Evolutionary conservation across 176 grass and related monocot genomes (phyloP).

Genomic region (Luzula sylvatica): DNA sequence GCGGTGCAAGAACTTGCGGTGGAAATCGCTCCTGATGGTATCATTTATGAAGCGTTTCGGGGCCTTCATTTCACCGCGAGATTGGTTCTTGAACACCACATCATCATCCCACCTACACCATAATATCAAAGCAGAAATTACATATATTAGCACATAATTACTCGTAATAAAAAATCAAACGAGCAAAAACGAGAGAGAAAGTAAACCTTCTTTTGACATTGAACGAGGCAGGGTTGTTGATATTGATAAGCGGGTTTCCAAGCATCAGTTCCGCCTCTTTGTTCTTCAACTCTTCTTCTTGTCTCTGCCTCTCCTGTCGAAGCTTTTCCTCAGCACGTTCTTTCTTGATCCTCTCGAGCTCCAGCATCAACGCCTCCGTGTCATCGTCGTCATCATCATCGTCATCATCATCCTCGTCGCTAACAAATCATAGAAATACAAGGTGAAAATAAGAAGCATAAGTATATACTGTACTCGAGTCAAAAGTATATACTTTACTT

Average conservation of each 20-base stretch:
- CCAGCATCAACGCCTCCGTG: slow-evolving; percentile 82
- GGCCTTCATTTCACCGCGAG: slow-evolving; percentile 74
- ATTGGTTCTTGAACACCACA: slow-evolving; percentile 90
- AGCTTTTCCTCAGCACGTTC: slow-evolving; percentile 81
- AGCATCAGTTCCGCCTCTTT: slow-evolving; percentile 90
- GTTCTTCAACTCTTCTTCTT: slow-evolving; percentile 79
- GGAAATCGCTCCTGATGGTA: slow-evolving; percentile 92
- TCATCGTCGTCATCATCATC: slow-evolving; percentile 56
- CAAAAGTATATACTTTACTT: too few species aligned
- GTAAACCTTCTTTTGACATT: slow-evolving; percentile 83
- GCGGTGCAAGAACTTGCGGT: slow-evolving; percentile 89
- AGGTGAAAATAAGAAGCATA: too few species aligned
- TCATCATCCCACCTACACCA: slow-evolving; percentile 76
- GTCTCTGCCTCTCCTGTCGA: slow-evolving; percentile 62
- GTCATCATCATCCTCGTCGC: slow-evolving; percentile 51
- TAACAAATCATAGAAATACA: slow-evolving; percentile 19
- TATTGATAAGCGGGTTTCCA: slow-evolving; percentile 78
- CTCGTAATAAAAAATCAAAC: not conserved
- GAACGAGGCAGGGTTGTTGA: slow-evolving; percentile 68
- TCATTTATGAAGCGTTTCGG: slow-evolving; percentile 92
- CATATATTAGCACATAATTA: slow-evolving; percentile 1
- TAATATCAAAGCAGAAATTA: not conserved
- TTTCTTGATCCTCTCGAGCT: slow-evolving; percentile 94
- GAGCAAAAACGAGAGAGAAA: not conserved
- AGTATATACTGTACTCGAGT: too few species aligned